Evolutionary conservation across 371 early-diverging fungal species (phyloP).

Genomic region (Dichotomocladium elegans): DNA sequence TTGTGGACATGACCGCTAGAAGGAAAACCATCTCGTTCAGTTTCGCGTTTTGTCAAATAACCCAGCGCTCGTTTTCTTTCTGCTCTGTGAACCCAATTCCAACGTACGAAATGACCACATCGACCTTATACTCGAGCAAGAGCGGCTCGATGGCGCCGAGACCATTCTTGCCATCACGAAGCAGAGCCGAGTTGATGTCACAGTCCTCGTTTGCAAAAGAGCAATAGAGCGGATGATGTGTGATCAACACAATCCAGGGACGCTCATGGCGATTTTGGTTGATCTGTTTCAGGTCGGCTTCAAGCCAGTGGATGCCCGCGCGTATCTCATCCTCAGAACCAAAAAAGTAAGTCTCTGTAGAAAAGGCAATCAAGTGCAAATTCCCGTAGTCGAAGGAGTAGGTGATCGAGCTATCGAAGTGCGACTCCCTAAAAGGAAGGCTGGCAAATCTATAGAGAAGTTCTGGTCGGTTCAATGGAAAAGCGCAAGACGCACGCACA

Average conservation of each 20-base stretch:
- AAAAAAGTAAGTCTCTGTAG: slow-evolving; percentile 37
- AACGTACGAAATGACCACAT: slow-evolving; percentile 17
- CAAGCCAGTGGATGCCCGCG: slow-evolving; percentile 39
- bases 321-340: slow-evolving; percentile 7
- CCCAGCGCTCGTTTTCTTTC: too few species aligned
- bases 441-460: slow-evolving; percentile 1
- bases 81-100: background rate
- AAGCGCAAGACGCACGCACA: background rate
- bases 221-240: slow-evolving; percentile 39
- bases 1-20: slow-evolving; percentile 10
- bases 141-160: slow-evolving; percentile 14
- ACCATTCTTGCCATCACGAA: slow-evolving; percentile 23
- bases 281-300: slow-evolving; percentile 28
- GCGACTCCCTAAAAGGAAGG: slow-evolving; percentile 34
- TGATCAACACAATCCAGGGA: slow-evolving; percentile 41
- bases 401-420: slow-evolving; percentile 27
- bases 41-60: background rate
- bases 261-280: slow-evolving; percentile 21
- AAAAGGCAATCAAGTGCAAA: slow-evolving; percentile 39
- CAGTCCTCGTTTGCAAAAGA: slow-evolving; percentile 25
- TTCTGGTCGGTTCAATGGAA: background rate
- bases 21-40: too few species aligned
- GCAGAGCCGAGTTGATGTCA: slow-evolving; percentile 14
- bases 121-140: slow-evolving; percentile 20
- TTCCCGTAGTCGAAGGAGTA: slow-evolving; percentile 44